A percentile compares a stretch with the other conserved stretches of the same genome.
Evolutionary conservation across 176 grass and related monocot genomes (phyloP).

Genomic region (Tuctoria greenei): DNA sequence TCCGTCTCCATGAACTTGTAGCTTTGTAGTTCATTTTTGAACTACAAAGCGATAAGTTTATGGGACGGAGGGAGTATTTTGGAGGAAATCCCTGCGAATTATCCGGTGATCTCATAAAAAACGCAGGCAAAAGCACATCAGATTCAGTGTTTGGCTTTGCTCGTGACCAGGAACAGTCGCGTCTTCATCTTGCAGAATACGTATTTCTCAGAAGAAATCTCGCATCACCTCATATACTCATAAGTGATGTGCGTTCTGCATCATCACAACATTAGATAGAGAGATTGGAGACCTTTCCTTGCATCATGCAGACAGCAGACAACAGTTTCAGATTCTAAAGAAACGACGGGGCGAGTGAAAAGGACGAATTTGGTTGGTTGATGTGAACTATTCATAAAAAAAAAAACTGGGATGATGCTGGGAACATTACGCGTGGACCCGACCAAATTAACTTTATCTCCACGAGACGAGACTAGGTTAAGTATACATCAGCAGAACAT

Average conservation of each 20-base stretch:
- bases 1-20: too few relatives aligned
- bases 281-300: background rate
- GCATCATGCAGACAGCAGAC: background rate
- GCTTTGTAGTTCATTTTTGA: too few relatives aligned
- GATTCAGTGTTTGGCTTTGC: too few relatives aligned
- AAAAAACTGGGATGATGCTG: background rate
- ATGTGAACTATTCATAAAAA: too few relatives aligned
- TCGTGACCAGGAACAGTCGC: too few relatives aligned
- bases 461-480: background rate
- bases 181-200: too few relatives aligned
- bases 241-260: background rate
- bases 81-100: too few relatives aligned
- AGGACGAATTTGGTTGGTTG: slow-evolving; percentile 1
- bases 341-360: background rate
- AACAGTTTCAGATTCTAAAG: background rate
- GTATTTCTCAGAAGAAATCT: background rate
- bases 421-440: background rate
- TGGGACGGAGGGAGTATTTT: too few relatives aligned
- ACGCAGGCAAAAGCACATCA: too few relatives aligned
- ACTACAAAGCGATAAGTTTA: too few relatives aligned
- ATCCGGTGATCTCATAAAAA: too few relatives aligned
- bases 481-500: background rate
- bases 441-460: background rate
- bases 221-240: slow-evolving; percentile 10
- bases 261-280: background rate